Percentiles rank a stretch among this genome's conserved stretches.
These are phyloP conservation scores for Cocos nucifera DNA, from an alignment of 176 grass and related monocot species.

Conservation along the genomic window DNA sequence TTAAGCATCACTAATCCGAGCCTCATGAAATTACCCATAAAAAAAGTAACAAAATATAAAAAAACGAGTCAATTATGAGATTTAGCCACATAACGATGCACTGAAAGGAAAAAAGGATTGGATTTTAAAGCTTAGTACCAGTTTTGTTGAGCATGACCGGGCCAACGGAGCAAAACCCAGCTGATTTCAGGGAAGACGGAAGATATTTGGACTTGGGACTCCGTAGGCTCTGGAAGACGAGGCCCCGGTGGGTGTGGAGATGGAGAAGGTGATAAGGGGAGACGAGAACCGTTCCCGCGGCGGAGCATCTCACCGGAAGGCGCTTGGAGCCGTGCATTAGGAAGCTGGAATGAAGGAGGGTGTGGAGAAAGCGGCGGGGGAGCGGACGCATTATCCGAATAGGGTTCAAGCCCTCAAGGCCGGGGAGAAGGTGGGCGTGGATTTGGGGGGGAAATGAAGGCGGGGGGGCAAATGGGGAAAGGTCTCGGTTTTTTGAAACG, in stretches of 20 bases:
- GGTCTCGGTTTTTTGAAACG: too few species aligned
- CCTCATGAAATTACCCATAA: too few species aligned
- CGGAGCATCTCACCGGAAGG: not conserved
- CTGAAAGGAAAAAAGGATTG: too few species aligned
- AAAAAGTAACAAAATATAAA: too few species aligned
- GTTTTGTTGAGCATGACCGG: slow-evolving; percentile 13
- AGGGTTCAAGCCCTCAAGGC: too few species aligned
- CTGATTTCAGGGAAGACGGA: not conserved
- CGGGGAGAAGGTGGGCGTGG: too few species aligned
- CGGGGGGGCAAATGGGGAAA: not conserved
- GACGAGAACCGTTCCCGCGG: not conserved
- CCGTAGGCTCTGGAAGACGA: not conserved
- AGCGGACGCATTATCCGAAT: not conserved
- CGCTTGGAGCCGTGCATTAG: slow-evolving; percentile 17
- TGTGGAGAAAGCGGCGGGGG: slow-evolving; percentile 16
- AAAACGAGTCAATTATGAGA: too few species aligned
- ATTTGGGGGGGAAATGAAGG: not conserved
- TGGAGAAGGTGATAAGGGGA: slow-evolving; percentile 13
- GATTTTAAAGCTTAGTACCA: slow-evolving; percentile 10
- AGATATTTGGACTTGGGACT: not conserved
- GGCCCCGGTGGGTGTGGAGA: slow-evolving; percentile 2
- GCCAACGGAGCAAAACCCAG: not conserved
- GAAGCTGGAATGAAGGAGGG: slow-evolving; percentile 1
- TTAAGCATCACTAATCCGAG: too few species aligned
- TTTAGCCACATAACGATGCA: too few species aligned